Base-by-base conservation (phyloP, 192 early-diverging fungal genomes). In the Ramicandelaber brevisporus region DNA sequence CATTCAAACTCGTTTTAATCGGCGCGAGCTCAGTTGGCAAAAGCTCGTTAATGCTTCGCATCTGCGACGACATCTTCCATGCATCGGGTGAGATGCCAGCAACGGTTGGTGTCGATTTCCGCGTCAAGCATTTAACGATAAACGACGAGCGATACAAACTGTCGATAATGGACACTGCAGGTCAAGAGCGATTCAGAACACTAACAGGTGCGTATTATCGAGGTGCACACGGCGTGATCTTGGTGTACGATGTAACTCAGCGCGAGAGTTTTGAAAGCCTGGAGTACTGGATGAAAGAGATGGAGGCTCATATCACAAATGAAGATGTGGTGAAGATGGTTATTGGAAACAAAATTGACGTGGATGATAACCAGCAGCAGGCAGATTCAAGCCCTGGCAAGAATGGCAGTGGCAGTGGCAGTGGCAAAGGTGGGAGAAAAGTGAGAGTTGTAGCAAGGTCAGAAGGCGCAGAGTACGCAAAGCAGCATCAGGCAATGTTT, bases 341-440 rank as follows among this genome's bases (percentile, higher is more conserved):
- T 46, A 79, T 98, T 11, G 93, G 89, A 29, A 98, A 98, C 53
- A 98, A 98, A 46, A 70, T 80, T 25, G 93, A 98, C 58, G 87
- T 84, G 63, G 85, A 79, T 56, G 37, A 48, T 3, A 61, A 55
- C 33, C 20, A 41, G 30, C 38, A 41, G 30, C n/a, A n/a, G n/a
- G n/a, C n/a, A n/a, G n/a, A n/a, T n/a, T n/a, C n/a, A n/a, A n/a
- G n/a, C n/a, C n/a, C n/a, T n/a, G n/a, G n/a, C n/a, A n/a, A n/a
- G n/a, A n/a, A n/a, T n/a, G n/a, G n/a, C n/a, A n/a, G n/a, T n/a
- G n/a, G n/a, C n/a, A n/a, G n/a, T n/a, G n/a, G n/a, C n/a, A n/a
- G n/a, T n/a, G n/a, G n/a, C n/a, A n/a, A n/a, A n/a, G n/a, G n/a
- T n/a, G n/a, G n/a, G n/a, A n/a, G n/a, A n/a, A n/a, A n/a, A n/a